Evolutionary conservation across 495 filamentous ascomycete genomes (phyloP).

Genomic region (Viridothelium virens): DNA sequence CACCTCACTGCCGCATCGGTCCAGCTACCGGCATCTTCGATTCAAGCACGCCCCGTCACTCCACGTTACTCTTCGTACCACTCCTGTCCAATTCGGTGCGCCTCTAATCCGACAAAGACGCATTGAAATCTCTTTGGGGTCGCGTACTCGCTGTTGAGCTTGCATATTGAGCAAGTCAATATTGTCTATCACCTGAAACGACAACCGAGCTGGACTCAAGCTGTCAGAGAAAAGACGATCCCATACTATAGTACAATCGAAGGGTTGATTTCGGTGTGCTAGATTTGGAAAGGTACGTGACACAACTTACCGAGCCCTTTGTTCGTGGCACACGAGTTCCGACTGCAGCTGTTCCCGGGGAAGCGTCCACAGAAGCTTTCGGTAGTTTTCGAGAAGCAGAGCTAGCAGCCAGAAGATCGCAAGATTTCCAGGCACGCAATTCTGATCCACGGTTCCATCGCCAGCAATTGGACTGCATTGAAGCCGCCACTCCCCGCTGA

Average conservation of each 20-base stretch:
- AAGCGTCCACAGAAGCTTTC: not conserved
- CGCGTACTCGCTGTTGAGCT: not conserved
- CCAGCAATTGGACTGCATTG: not conserved
- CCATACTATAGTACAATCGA: not conserved
- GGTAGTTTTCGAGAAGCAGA: not conserved
- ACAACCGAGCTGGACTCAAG: conserved; percentile 6
- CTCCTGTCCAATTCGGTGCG: not conserved
- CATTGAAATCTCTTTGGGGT: not conserved
- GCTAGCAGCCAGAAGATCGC: not conserved
- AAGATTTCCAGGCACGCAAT: not conserved
- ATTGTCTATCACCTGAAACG: not conserved
- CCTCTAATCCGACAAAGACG: not conserved
- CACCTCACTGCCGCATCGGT: not conserved
- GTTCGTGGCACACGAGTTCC: not conserved
- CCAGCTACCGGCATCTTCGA: not conserved
- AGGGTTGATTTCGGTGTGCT: not conserved
- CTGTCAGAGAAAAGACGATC: not conserved
- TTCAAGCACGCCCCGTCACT: not conserved
- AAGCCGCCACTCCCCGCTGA: not conserved
- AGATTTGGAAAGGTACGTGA: conserved; percentile 11
- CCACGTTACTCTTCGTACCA: not conserved
- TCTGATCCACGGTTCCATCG: not conserved
- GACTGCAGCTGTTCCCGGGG: not conserved
- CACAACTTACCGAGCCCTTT: not conserved
- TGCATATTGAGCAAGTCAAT: not conserved